A percentile compares a stretch with the other conserved stretches of the same genome.
These are phyloP conservation scores for Xanthoconium stramineum DNA, from an alignment of 768 basidiomycete genomes.

Conservation along the genomic window DNA sequence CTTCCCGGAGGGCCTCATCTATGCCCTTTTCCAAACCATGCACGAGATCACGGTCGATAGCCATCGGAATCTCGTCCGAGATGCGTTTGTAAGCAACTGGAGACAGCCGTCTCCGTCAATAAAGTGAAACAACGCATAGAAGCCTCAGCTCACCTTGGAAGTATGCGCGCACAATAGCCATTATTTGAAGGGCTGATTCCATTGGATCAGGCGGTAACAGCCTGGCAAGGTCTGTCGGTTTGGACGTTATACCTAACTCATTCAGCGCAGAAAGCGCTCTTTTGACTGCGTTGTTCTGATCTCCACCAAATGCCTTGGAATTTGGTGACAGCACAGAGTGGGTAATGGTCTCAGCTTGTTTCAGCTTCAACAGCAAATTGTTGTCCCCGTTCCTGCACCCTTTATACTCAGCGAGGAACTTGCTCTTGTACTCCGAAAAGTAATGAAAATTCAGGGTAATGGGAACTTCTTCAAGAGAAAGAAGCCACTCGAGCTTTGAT, in stretches of 20 bases:
- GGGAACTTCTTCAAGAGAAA: constrained; percentile 43
- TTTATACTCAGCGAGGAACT: constrained; percentile 49
- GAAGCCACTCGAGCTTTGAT: constrained; percentile 42
- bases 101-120: neutral
- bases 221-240: constrained; percentile 43
- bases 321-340: neutral
- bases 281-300: constrained; percentile 18
- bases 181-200: constrained; percentile 57
- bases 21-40: constrained; percentile 46
- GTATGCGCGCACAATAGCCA: constrained; percentile 66
- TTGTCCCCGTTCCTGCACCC: constrained; percentile 16
- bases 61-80: constrained; percentile 36
- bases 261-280: constrained; percentile 23
- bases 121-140: neutral
- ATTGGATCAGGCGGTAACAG: constrained; percentile 47
- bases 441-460: constrained; percentile 50
- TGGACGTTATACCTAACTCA: constrained; percentile 26
- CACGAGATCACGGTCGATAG: constrained; percentile 34
- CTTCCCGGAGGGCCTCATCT: constrained; percentile 39
- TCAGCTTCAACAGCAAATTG: constrained; percentile 1
- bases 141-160: constrained; percentile 52
- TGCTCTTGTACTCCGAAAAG: constrained; percentile 42
- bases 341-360: neutral
- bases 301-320: neutral
- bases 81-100: constrained; percentile 45